These are phyloP conservation scores for Leccinum aurantiacum DNA, from an alignment of 768 basidiomycete species.

Conservation along the genomic window DNA sequence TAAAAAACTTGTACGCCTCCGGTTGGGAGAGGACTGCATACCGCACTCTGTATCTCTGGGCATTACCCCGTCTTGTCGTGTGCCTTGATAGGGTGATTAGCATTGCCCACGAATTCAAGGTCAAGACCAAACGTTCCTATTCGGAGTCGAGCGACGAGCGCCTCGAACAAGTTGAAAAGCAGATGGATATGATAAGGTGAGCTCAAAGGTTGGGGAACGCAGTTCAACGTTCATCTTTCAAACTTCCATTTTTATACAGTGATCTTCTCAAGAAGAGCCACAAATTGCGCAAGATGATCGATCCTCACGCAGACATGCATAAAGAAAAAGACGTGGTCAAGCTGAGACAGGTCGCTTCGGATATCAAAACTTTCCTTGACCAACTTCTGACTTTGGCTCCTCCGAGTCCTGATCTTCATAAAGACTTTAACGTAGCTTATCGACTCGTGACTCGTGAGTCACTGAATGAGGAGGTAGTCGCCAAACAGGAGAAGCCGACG, in stretches of 20 bases:
- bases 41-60: slow-evolving; percentile 35
- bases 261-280: slow-evolving; percentile 25
- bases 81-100: slow-evolving; percentile 39
- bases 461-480: slow-evolving; percentile 10
- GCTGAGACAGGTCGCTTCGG: slow-evolving; percentile 30
- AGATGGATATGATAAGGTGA: slow-evolving; percentile 35
- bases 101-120: slow-evolving; percentile 31
- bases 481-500: slow-evolving; percentile 18
- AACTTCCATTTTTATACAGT: slow-evolving; percentile 15
- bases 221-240: background rate
- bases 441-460: slow-evolving; percentile 39
- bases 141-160: slow-evolving; percentile 32
- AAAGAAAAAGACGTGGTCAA: slow-evolving; percentile 15
- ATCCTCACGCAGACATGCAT: slow-evolving; percentile 34
- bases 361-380: slow-evolving; percentile 31
- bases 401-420: slow-evolving; percentile 14
- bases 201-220: slow-evolving; percentile 1
- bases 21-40: slow-evolving; percentile 35
- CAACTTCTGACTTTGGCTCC: slow-evolving; percentile 19
- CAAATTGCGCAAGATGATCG: slow-evolving; percentile 32
- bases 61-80: slow-evolving; percentile 41
- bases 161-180: slow-evolving; percentile 34
- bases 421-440: slow-evolving; percentile 31
- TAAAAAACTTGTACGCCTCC: slow-evolving; percentile 25
- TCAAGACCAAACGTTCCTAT: slow-evolving; percentile 31